Evolutionary conservation across 192 early-diverging fungal species (phyloP).

Genomic region (Backusella westeae): DNA sequence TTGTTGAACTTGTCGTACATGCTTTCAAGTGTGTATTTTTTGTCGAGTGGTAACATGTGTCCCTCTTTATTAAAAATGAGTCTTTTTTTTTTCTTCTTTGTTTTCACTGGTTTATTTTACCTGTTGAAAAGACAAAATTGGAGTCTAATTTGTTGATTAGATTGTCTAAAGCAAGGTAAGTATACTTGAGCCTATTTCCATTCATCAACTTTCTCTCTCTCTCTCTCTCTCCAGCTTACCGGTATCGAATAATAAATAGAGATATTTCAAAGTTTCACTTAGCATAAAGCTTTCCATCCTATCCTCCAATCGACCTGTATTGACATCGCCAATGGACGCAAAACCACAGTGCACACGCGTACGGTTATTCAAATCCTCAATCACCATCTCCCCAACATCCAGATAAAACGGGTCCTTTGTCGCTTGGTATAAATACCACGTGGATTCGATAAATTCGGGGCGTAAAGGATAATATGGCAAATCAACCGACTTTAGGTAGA

Average conservation of each 20-base stretch:
- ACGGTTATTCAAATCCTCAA: conserved; percentile 73
- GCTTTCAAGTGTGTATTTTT: conserved; percentile 16
- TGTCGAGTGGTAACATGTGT: conserved; percentile 49
- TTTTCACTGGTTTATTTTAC: conserved; percentile 15
- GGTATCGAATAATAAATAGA: conserved; percentile 92
- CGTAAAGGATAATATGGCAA: conserved; percentile 81
- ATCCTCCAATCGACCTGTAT: conserved; percentile 62
- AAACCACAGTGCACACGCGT: conserved; percentile 80
- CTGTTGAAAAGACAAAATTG: conserved; percentile 91
- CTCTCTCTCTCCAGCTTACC: conserved; percentile 38
- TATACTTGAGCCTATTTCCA: background rate
- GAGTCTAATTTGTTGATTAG: conserved; percentile 65
- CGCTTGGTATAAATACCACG: conserved; percentile 88
- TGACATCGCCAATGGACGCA: conserved; percentile 67
- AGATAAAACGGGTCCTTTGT: conserved; percentile 91
- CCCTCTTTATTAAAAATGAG: conserved; percentile 40
- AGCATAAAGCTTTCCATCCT: conserved; percentile 96
- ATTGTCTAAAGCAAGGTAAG: conserved; percentile 28
- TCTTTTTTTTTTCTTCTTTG: background rate
- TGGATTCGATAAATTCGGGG: conserved; percentile 94
- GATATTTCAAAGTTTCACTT: conserved; percentile 94
- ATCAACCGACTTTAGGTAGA: conserved; percentile 57
- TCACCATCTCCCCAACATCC: conserved; percentile 82
- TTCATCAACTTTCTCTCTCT: background rate
- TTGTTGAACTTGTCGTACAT: background rate